Evolutionary conservation across 345 rosid genomes (phyloP), one percentile per base, ranked within the genome.

Genomic region (Lepidium aucheri): DNA sequence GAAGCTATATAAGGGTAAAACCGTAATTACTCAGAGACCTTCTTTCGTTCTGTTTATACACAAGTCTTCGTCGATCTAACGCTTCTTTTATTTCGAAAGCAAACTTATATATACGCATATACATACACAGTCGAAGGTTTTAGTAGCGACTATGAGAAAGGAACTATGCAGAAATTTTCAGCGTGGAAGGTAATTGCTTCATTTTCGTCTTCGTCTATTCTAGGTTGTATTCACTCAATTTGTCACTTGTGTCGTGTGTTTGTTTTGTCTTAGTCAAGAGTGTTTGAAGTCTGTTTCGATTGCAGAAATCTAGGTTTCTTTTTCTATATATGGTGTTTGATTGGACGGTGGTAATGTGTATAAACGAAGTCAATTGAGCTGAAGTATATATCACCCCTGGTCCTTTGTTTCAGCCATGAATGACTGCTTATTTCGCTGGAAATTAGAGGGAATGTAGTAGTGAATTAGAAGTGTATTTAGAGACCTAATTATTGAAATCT

Each of bases 131-230:
- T 17, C 17, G 10, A 36, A 65, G 63, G 28, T 33, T 57, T 40
- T 6, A 63, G 70, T 45, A 34, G 72, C 9, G 56, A 73, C 9
- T 43, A 75, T 69, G 72, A 83, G 68, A 72, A 84, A 76, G 53
- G 90, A 85, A 10, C 64, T 63, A 15, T 90, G 97, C 69, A 88
- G 93, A 69, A 82, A 90, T 56, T 90, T 86, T 72, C 97, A 83
- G 82, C 91, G 88, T 6, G 97, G 97, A 49, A 77, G 82, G 97
- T 86, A 26, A 7, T 0, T 41, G 11, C 9, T 28, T 66, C 64
- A 2, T 30, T 54, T 51, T 53, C 56, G 17, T 72, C 53, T 20
- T 47, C 34, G 28, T 58, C 56, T 11, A 15, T 53, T 47, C n/a
- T 38, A 43, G 13, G 2, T 33, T 33, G 7, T 24, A 14, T 46